Evolutionary conservation across 1,139 yeast genomes (phyloP), one percentile per base, ranked within the genome.

Genomic region (Saccharomycopsis phalli): DNA sequence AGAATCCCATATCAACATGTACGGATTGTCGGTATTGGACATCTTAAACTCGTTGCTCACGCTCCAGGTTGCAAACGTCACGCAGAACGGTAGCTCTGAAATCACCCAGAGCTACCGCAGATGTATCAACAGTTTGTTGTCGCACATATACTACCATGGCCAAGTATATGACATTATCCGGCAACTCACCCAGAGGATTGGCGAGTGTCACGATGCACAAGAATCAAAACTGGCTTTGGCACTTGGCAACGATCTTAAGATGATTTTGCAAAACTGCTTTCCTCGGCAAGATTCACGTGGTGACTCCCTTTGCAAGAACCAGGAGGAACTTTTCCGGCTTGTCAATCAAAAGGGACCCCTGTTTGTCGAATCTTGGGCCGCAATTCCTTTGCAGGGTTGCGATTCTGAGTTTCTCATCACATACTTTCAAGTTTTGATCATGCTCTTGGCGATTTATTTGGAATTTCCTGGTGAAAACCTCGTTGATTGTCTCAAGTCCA

Each of bases 11-110:
- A 86, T 86, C 34, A 84, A 81, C 54, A 76, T 88, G 72, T 80
- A 87, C 49, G 97, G 97, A 0, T 65, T 91, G 35, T 82, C 95
- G 10, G 83, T 87, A n/a, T 69, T 87, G 35, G 97, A 88, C 56
- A 71, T 80, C 47, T 66, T 83, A 57, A 74, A 81, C 47, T 74
- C 74, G 37, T 60, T 91, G 13, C 61, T 83, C 37, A 57, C 63
- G 4, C 68, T 80, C 40, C 93, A 86, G 53, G 59, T 75, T 18
- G 60, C 65, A 16, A 56, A 14, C 8, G 28, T 16, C 23, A 54
- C 21, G 50, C 57, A 45, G 57, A 56, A 8, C 53, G 50, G 32
- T 31, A 51, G 18, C 52, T 49, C 14, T 3, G 19, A 32, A 13
- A 49, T 63, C 22, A 46, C 53, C n/a, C 38, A 42, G 2, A 55